phyloP scores from a whole-genome alignment of 768 basidiomycete genomes.

The Sistotremastrum niveocremeum region DNA sequence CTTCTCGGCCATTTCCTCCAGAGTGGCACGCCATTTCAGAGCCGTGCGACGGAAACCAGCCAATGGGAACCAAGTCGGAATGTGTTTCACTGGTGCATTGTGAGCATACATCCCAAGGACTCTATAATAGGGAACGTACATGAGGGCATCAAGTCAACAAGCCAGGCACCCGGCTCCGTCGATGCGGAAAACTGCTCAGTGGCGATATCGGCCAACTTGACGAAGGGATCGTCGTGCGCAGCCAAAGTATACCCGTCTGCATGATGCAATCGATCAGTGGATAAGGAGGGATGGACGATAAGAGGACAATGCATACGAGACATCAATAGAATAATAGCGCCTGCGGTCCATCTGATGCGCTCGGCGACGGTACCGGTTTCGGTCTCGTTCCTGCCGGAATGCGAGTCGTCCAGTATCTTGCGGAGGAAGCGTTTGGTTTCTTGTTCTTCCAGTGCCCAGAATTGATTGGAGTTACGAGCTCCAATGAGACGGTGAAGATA shows the following conservation, averaged over 20 bases:
- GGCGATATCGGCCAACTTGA: constrained; percentile 21
- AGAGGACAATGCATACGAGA: constrained; percentile 3
- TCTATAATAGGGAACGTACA: constrained; percentile 5
- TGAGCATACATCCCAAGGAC: too few relatives aligned
- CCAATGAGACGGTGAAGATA: neutral
- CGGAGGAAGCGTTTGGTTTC: constrained; percentile 32
- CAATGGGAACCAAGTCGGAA: constrained; percentile 29
- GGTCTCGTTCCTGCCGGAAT: too few relatives aligned
- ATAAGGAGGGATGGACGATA: too few relatives aligned
- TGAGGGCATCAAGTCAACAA: constrained; percentile 20
- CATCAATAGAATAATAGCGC: constrained; percentile 17
- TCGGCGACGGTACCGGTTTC: too few relatives aligned
- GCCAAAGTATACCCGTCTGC: constrained; percentile 13
- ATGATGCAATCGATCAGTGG: too few relatives aligned
- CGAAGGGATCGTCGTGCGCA: constrained; percentile 22
- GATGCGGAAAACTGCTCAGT: constrained; percentile 13
- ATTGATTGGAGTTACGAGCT: constrained; percentile 5
- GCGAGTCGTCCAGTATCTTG: too few relatives aligned
- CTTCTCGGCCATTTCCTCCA: constrained; percentile 15
- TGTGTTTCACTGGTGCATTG: constrained; percentile 16
- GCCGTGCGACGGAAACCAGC: constrained; percentile 20
- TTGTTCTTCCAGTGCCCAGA: constrained; percentile 26
- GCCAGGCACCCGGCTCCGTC: constrained; percentile 16
- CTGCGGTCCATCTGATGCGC: constrained; percentile 7
- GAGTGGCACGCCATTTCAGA: constrained; percentile 6